Conservation (phyloP, 2,329 filamentous ascomycete species). For the Talaromyces piceae region DNA sequence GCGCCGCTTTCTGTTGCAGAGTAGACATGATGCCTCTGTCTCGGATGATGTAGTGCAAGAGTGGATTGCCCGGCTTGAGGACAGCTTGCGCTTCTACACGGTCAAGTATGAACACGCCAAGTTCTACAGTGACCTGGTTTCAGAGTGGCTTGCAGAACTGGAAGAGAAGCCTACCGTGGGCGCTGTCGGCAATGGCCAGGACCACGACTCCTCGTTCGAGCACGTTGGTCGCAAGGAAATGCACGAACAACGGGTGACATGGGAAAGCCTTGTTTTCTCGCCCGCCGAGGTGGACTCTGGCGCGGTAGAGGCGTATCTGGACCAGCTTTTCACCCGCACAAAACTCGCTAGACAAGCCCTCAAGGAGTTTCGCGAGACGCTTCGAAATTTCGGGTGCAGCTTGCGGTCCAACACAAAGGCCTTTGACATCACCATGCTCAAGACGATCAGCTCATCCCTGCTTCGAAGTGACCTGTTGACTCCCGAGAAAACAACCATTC, state of each 20-base stretch:
- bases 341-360: conserved; percentile 37
- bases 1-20: conserved; percentile 47
- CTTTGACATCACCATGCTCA: conserved; percentile 30
- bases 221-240: conserved; percentile 47
- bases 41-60: conserved; percentile 39
- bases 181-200: too few species aligned
- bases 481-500: conserved; percentile 43
- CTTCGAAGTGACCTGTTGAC: conserved; percentile 45
- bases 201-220: conserved; percentile 32
- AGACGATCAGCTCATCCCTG: conserved; percentile 43
- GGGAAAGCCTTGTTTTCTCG: conserved; percentile 52
- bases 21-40: conserved; percentile 47
- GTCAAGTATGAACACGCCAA: conserved; percentile 50
- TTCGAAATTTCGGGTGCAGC: conserved; percentile 32
- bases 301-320: conserved; percentile 45
- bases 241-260: conserved; percentile 45
- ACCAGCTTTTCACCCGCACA: conserved; percentile 42
- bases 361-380: conserved; percentile 30
- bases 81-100: conserved; percentile 44
- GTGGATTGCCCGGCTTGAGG: conserved; percentile 43
- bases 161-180: conserved; percentile 13
- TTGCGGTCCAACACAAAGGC: conserved; percentile 28
- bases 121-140: conserved; percentile 50
- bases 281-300: conserved; percentile 38
- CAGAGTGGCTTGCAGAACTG: conserved; percentile 44